Percentiles rank a stretch among this genome's conserved stretches.
Evolutionary conservation across 352 stramenopile species (phyloP).

Genomic region (Phytopythium kandeliae): DNA sequence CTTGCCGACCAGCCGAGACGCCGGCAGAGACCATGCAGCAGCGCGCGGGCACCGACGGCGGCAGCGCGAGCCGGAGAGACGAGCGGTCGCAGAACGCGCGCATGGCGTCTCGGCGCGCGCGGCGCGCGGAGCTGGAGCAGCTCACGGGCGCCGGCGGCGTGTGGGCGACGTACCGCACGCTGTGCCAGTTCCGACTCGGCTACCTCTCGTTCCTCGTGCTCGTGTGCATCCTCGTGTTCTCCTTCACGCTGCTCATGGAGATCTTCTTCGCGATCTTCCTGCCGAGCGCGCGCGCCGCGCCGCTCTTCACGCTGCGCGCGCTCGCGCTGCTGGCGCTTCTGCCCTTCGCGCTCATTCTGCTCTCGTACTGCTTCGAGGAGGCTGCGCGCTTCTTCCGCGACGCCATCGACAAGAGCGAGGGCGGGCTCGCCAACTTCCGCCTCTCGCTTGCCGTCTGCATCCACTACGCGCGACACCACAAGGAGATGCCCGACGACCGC

Average conservation of each 20-base stretch:
- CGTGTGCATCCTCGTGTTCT: constrained; percentile 89
- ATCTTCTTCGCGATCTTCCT: constrained; percentile 90
- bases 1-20: too few species aligned
- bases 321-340: constrained; percentile 63
- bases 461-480: constrained; percentile 74
- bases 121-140: constrained; percentile 67
- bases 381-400: constrained; percentile 77
- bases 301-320: constrained; percentile 65
- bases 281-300: constrained; percentile 61
- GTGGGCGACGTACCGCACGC: constrained; percentile 71
- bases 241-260: constrained; percentile 86
- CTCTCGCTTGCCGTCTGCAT: constrained; percentile 80
- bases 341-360: constrained; percentile 70
- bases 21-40: too few species aligned
- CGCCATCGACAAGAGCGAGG: constrained; percentile 82
- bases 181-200: constrained; percentile 83
- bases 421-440: constrained; percentile 76
- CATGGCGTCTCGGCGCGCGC: constrained; percentile 53
- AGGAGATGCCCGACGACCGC: constrained; percentile 78
- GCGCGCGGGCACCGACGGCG: too few species aligned
- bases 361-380: constrained; percentile 88
- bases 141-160: constrained; percentile 48
- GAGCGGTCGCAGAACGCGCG: constrained; percentile 26
- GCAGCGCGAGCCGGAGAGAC: background rate
- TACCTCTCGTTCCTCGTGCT: constrained; percentile 88